These are phyloP conservation scores for Albugo laibachii DNA, from an alignment of 352 stramenopile species.

Conservation along the genomic window DNA sequence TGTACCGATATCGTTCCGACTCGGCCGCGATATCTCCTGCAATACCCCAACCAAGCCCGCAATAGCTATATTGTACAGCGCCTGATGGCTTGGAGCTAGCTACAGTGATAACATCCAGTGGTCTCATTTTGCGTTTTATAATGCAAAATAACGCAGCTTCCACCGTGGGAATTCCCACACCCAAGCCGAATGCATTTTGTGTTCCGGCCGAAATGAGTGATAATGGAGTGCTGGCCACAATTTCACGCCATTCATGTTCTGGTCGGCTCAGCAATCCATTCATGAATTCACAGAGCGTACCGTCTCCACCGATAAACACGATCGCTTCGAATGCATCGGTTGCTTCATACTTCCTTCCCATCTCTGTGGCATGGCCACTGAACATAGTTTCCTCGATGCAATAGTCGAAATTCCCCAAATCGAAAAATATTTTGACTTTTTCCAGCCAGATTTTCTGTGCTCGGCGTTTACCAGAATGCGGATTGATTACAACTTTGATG, in stretches of 20 bases:
- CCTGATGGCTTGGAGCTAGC: constrained; percentile 25
- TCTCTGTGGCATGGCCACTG: constrained; percentile 47
- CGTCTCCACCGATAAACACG: constrained; percentile 59
- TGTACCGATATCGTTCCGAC: constrained; percentile 62
- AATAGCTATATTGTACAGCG: constrained; percentile 70
- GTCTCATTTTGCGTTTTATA: constrained; percentile 64
- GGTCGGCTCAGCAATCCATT: constrained; percentile 47
- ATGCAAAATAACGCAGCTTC: constrained; percentile 60
- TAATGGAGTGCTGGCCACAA: constrained; percentile 56
- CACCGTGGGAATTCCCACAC: constrained; percentile 45
- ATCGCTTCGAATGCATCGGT: constrained; percentile 61
- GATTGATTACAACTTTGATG: constrained; percentile 70
- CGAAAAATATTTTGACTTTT: constrained; percentile 61
- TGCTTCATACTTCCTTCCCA: constrained; percentile 20
- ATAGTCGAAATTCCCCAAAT: constrained; percentile 55
- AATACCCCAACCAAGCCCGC: constrained; percentile 54
- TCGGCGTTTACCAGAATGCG: constrained; percentile 47
- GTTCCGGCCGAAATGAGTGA: constrained; percentile 65
- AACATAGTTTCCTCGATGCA: constrained; percentile 58
- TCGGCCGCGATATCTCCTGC: constrained; percentile 53
- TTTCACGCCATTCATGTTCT: constrained; percentile 63
- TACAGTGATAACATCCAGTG: constrained; percentile 55
- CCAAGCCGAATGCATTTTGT: constrained; percentile 60
- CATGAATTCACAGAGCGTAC: constrained; percentile 68
- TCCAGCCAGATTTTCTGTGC: constrained; percentile 40